These are phyloP conservation scores for Pythium dissimile DNA, from an alignment of 352 stramenopile genomes.

Conservation along the genomic window DNA sequence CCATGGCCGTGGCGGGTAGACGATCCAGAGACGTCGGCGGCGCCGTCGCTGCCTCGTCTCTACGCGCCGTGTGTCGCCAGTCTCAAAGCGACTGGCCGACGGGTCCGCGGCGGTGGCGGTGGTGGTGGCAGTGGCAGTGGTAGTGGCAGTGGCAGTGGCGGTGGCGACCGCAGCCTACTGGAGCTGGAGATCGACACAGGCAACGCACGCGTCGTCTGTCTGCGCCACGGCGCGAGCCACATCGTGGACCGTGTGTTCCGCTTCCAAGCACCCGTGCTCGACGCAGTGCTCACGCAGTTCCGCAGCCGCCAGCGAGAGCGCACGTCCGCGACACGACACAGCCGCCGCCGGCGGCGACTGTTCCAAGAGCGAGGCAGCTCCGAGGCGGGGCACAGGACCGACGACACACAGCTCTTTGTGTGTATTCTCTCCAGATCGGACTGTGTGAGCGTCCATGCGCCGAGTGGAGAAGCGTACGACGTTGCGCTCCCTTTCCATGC, in stretches of 20 bases:
- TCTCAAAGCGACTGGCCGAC: neutral
- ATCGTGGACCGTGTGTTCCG: slow-evolving; percentile 60
- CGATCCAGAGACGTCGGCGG: neutral
- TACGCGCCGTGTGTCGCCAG: slow-evolving; percentile 11
- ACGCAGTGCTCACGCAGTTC: slow-evolving; percentile 54
- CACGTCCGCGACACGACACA: neutral
- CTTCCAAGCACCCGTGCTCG: slow-evolving; percentile 52
- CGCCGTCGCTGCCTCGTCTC: slow-evolving; percentile 13
- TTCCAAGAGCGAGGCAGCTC: neutral
- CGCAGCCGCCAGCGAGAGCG: slow-evolving; percentile 1
- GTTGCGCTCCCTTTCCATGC: slow-evolving; percentile 73
- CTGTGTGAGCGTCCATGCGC: slow-evolving; percentile 64
- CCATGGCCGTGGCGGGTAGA: slow-evolving; percentile 14
- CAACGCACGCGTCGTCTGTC: slow-evolving; percentile 34
- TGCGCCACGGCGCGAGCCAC: slow-evolving; percentile 46
- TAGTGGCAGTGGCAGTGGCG: too few relatives aligned
- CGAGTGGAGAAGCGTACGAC: slow-evolving; percentile 64
- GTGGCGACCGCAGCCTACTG: neutral
- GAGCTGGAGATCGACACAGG: slow-evolving; percentile 19
- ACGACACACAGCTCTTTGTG: slow-evolving; percentile 26
- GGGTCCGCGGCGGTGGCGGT: neutral
- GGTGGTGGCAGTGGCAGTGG: too few relatives aligned
- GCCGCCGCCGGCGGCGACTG: neutral
- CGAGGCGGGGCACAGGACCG: neutral
- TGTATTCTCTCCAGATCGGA: slow-evolving; percentile 68